Evolutionary conservation across 73 alveolate species (phyloP), one percentile per base, ranked within the genome.

Genomic region (Durusdinium trenchii): DNA sequence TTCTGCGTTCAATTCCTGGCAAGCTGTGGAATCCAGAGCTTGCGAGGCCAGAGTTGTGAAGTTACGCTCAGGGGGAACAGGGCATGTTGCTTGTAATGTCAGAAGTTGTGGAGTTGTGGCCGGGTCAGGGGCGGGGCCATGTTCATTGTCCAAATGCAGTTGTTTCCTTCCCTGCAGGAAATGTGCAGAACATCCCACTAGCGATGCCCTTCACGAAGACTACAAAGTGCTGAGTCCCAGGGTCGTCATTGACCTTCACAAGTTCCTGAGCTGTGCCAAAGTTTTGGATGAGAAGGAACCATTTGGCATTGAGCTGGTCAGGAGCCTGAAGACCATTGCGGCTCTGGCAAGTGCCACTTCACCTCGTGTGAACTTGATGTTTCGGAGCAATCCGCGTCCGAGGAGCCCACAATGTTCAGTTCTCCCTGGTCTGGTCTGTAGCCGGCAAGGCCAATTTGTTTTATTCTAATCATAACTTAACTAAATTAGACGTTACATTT

Each of bases 31-130:
- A 43, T 28, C 87, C 87, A 7, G 61, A 30, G 40, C 43, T 76
- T 76, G 87, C 60, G 36, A 76, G 87, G 87, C 61, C 3, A 36
- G n/a, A n/a, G n/a, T n/a, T n/a, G n/a, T n/a, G n/a, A n/a, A n/a
- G n/a, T n/a, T n/a, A n/a, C n/a, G n/a, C n/a, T n/a, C n/a, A n/a
- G n/a, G n/a, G n/a, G n/a, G n/a, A n/a, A n/a, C n/a, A n/a, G n/a
- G n/a, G n/a, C n/a, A n/a, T n/a, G n/a, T n/a, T n/a, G n/a, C n/a
- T n/a, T n/a, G n/a, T n/a, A n/a, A n/a, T n/a, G n/a, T n/a, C n/a
- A n/a, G n/a, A n/a, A n/a, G n/a, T n/a, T n/a, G n/a, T n/a, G n/a
- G n/a, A n/a, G n/a, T n/a, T n/a, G n/a, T n/a, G n/a, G n/a, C n/a
- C n/a, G n/a, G n/a, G n/a, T n/a, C n/a, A n/a, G n/a, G n/a, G n/a